phyloP scores from a whole-genome alignment of 345 rosid species.

The Cardiospermum halicacabum region DNA sequence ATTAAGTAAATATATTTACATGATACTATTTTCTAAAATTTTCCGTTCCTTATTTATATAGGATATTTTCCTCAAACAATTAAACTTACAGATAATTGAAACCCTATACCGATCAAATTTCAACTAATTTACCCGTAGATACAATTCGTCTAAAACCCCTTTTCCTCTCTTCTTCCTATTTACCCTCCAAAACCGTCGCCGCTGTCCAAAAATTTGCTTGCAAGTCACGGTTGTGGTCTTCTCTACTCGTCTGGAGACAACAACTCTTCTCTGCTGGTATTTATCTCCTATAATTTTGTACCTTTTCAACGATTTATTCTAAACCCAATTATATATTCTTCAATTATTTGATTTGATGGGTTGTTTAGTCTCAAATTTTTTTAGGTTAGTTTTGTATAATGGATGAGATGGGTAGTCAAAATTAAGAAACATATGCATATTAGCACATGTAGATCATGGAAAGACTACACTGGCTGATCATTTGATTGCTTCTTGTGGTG shows the following conservation, averaged over 20 bases:
- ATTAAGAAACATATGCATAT: slow-evolving; percentile 70
- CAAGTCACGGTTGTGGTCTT: background rate
- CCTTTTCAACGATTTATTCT: background rate
- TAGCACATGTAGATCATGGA: slow-evolving; percentile 97
- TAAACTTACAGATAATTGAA: too few species aligned
- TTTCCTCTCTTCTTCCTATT: background rate
- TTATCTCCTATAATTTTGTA: background rate
- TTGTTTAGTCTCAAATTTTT: background rate
- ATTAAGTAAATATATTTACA: too few species aligned
- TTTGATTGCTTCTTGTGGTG: slow-evolving; percentile 75
- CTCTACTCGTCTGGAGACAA: background rate
- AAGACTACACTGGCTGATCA: slow-evolving; percentile 95
- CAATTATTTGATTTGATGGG: background rate
- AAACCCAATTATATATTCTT: background rate
- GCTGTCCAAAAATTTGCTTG: background rate
- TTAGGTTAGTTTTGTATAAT: slow-evolving; percentile 14
- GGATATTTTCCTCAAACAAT: too few species aligned
- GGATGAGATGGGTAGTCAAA: slow-evolving; percentile 45
- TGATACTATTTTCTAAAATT: too few species aligned
- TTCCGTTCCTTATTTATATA: too few species aligned
- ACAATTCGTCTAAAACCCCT: too few species aligned
- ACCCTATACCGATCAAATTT: too few species aligned
- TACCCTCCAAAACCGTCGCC: background rate
- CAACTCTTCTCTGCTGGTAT: background rate
- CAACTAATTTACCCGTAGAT: background rate